A percentile compares a stretch with the other conserved stretches of the same genome.
phyloP scores from a whole-genome alignment of 345 rosid genomes.

The Sisymbrium irio region DNA sequence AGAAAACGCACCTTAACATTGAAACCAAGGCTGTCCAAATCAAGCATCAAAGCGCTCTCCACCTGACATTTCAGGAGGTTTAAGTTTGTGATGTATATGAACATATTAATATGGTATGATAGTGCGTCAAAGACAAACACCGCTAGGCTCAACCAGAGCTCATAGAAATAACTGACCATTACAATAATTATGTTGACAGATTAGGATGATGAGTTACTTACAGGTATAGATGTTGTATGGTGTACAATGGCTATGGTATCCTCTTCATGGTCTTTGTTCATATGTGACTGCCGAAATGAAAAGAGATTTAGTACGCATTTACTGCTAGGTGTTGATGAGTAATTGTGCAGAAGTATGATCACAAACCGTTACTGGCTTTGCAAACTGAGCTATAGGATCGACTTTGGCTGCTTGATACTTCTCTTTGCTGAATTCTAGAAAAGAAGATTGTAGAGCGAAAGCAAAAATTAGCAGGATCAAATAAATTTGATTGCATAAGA shows the following conservation, averaged over 20 bases:
- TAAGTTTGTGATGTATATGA: not conserved
- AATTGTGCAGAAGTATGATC: not conserved
- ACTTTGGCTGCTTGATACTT: conserved; percentile 67
- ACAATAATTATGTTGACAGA: not conserved
- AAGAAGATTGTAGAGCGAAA: not conserved
- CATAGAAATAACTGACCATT: not conserved
- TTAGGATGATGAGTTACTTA: conserved; percentile 33
- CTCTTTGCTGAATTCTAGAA: conserved; percentile 68
- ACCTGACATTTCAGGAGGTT: conserved; percentile 50
- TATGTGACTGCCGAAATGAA: conserved; percentile 60
- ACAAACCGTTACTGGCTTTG: conserved; percentile 84
- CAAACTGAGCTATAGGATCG: conserved; percentile 82
- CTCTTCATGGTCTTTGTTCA: conserved; percentile 91
- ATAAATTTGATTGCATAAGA: not conserved
- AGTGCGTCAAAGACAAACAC: not conserved
- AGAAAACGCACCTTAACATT: conserved; percentile 63
- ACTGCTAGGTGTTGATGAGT: not conserved
- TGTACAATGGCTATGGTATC: conserved; percentile 79
- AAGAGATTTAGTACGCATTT: not conserved
- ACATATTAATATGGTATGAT: conserved; percentile 12
- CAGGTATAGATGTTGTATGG: conserved; percentile 72
- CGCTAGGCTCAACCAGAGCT: not conserved
- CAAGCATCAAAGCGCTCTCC: conserved; percentile 80
- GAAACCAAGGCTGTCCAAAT: conserved; percentile 92
- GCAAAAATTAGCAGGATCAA: not conserved